Base-by-base conservation (phyloP, 768 basidiomycete genomes). In the Kwoniella bestiolae region DNA sequence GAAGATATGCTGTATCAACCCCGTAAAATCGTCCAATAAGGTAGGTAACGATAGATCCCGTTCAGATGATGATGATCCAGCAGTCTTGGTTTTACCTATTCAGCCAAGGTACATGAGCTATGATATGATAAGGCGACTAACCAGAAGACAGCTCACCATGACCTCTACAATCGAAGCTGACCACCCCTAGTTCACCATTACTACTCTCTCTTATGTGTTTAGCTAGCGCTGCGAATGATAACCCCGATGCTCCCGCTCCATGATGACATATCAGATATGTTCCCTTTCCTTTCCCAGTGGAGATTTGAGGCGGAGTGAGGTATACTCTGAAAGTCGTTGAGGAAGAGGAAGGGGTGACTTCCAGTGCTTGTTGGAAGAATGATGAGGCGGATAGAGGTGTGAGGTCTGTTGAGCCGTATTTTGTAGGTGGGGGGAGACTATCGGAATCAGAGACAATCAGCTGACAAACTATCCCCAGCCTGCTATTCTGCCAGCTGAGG, bases 191-290 rank as follows among this genome's bases (percentile, higher is more conserved):
- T 69, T 90, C 90, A 5, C 88, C 89, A 29, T 84, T 84, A 46
- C 87, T 86, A 78, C 85, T 68, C 46, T 82, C 85, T 11, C 78
- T 79, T 1, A 97, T 82, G 81, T 91, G 89, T 80, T 89, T 89
- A n/a, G 94, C 92, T 63, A 96, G 85, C 73, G 88, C 89, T 2
- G 96, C 94, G 79, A 95, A 99, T 69, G 87, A 91, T 66, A 97
- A 83, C 0, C 88, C 96, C 0, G 90, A 89, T 77, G 92, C 92
- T n/a, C 96, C 96, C 0, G 92, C 95, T 1, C 96, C 96, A 72
- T 99, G 95, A 74, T 96, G 94, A 82, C 91, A 94, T 5, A 97
- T 85, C 78, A 98, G 86, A 3, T 95, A 87, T 0, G 90, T 88
- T 18, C 84, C 84, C 0, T 66, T 66, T 12, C 60, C 71, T 7